Conservation (phyloP, 192 early-diverging fungal genomes). For the Coemansia sp. region DNA sequence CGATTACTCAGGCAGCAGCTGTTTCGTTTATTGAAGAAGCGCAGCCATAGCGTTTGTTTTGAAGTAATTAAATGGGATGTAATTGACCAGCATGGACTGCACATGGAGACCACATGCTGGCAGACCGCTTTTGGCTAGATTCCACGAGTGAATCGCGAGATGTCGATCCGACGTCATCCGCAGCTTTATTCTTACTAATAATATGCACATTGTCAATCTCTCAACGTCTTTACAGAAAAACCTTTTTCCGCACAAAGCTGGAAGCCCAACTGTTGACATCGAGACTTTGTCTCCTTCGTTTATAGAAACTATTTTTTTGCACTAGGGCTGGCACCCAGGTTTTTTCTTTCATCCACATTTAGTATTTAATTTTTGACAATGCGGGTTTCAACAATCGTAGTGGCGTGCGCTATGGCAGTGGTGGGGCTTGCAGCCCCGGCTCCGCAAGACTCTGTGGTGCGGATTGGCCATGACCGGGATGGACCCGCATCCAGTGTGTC, state of each 20-base stretch:
- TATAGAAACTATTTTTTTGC: too few species aligned
- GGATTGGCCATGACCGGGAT: not conserved
- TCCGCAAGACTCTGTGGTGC: not conserved
- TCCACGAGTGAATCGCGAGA: too few species aligned
- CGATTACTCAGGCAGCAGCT: constrained; percentile 69
- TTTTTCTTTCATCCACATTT: not conserved
- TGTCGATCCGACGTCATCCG: too few species aligned
- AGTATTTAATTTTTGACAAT: constrained; percentile 4
- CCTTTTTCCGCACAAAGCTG: too few species aligned
- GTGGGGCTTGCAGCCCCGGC: not conserved
- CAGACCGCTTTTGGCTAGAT: not conserved
- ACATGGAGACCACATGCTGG: not conserved
- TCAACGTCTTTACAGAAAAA: too few species aligned
- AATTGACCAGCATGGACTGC: too few species aligned
- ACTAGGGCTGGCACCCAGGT: not conserved
- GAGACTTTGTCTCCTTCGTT: too few species aligned
- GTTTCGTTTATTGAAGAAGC: constrained; percentile 60
- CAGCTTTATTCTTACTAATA: too few species aligned
- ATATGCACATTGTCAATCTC: too few species aligned
- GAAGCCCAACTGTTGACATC: too few species aligned
- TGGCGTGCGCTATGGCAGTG: not conserved
- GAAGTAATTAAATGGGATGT: too few species aligned
- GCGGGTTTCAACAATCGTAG: not conserved
- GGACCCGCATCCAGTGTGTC: not conserved
- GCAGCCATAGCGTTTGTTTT: constrained; percentile 13